Conservation (phyloP, 2,329 filamentous ascomycete genomes). For the Fusarium pseudograminearum region DNA sequence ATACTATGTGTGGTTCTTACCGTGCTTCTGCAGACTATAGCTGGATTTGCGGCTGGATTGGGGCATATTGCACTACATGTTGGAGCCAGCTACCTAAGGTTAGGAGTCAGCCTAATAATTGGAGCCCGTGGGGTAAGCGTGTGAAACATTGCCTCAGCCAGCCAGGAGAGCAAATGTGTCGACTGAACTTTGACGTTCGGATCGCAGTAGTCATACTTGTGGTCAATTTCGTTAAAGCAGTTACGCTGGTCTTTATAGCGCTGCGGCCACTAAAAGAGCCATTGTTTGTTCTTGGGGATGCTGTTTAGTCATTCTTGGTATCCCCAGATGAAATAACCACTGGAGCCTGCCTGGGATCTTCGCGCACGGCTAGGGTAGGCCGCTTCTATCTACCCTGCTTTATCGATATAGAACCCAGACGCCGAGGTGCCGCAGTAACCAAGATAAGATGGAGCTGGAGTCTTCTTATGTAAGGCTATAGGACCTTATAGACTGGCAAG, state of each 20-base stretch:
- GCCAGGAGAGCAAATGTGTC: background rate
- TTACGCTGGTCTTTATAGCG: background rate
- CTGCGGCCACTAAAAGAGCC: background rate
- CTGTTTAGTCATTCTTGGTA: background rate
- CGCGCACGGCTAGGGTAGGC: background rate
- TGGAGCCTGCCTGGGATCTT: background rate
- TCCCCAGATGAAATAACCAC: background rate
- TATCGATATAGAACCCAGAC: accelerated
- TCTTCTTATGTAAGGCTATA: background rate
- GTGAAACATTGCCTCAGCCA: background rate
- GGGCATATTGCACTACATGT: background rate
- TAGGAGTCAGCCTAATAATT: accelerated
- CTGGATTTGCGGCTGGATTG: background rate
- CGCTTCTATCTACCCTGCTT: accelerated
- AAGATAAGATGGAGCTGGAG: accelerated
- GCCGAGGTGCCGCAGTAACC: background rate
- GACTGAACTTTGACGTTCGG: background rate
- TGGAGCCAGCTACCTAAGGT: background rate
- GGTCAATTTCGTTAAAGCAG: background rate
- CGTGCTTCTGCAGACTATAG: background rate
- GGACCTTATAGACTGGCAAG: accelerated
- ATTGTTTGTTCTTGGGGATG: background rate
- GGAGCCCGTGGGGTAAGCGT: background rate
- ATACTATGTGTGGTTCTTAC: no score
- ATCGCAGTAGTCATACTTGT: background rate